Conservation (phyloP, 805 yeast genomes). For the Ogataea paraovalis region DNA sequence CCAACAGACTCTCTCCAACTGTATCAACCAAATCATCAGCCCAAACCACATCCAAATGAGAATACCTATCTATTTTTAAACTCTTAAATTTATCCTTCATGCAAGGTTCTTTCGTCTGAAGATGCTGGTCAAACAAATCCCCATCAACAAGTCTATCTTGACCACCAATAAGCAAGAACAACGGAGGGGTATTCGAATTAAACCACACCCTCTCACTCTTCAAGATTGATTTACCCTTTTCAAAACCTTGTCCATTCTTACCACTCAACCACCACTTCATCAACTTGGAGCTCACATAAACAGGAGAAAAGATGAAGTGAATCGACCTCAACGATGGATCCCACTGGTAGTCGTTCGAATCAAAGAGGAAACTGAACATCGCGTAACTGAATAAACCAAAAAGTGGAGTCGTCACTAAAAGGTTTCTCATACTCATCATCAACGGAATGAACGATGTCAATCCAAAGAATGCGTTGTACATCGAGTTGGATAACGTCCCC, state of each 20-base stretch:
- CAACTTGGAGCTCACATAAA: slow-evolving; percentile 69
- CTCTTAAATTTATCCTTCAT: slow-evolving; percentile 34
- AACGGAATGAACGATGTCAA: slow-evolving; percentile 72
- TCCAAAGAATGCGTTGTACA: slow-evolving; percentile 62
- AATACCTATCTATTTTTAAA: slow-evolving; percentile 55
- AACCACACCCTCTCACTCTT: slow-evolving; percentile 56
- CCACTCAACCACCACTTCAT: slow-evolving; percentile 91
- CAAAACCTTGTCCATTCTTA: slow-evolving; percentile 42
- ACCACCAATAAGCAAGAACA: slow-evolving; percentile 67
- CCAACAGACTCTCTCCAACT: slow-evolving; percentile 51
- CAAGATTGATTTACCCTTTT: slow-evolving; percentile 43
- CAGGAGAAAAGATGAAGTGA: slow-evolving; percentile 83
- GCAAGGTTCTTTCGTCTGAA: slow-evolving; percentile 54
- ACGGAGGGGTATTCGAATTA: slow-evolving; percentile 45
- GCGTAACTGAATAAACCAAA: slow-evolving; percentile 67
- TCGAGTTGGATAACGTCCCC: slow-evolving; percentile 42
- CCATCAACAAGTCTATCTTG: slow-evolving; percentile 80
- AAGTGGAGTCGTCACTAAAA: slow-evolving; percentile 44
- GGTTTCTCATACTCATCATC: slow-evolving; percentile 56
- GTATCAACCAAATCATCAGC: slow-evolving; percentile 68
- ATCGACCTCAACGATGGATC: slow-evolving; percentile 61
- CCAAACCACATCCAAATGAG: slow-evolving; percentile 93
- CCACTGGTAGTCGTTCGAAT: slow-evolving; percentile 83
- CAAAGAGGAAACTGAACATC: slow-evolving; percentile 83
- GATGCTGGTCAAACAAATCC: slow-evolving; percentile 56